These are phyloP conservation scores for Priceomyces haplophilus DNA, from an alignment of 805 yeast genomes.

Conservation along the genomic window DNA sequence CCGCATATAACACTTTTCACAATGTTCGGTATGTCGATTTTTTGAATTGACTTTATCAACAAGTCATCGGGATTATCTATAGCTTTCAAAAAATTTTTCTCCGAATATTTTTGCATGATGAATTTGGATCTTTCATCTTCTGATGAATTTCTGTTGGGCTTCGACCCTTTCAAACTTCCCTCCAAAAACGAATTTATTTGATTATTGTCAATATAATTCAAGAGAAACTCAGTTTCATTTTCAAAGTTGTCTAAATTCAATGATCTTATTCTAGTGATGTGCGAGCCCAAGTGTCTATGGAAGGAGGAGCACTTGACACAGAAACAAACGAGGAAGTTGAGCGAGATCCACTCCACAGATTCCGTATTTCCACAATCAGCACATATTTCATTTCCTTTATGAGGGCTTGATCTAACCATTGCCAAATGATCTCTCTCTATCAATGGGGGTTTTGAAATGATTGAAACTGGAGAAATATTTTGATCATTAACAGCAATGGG, in stretches of 20 bases:
- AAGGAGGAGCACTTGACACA: slow-evolving; percentile 86
- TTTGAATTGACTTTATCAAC: slow-evolving; percentile 52
- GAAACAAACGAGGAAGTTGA: slow-evolving; percentile 65
- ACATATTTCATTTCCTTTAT: slow-evolving; percentile 58
- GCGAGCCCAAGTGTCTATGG: slow-evolving; percentile 85
- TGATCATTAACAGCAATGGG: slow-evolving; percentile 10
- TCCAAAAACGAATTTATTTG: slow-evolving; percentile 63
- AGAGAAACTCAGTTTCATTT: slow-evolving; percentile 55
- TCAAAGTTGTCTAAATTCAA: slow-evolving; percentile 70
- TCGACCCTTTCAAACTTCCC: slow-evolving; percentile 16
- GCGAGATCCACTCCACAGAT: slow-evolving; percentile 83
- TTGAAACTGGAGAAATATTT: slow-evolving; percentile 32
- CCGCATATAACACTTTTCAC: slow-evolving; percentile 44
- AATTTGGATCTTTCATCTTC: slow-evolving; percentile 53
- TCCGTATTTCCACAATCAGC: slow-evolving; percentile 72
- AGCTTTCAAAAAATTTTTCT: slow-evolving; percentile 42
- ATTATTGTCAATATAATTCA: slow-evolving; percentile 52
- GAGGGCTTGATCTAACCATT: slow-evolving; percentile 34
- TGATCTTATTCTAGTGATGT: slow-evolving; percentile 74
- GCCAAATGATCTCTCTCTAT: slow-evolving; percentile 27
- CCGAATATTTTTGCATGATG: slow-evolving; percentile 63
- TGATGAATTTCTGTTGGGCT: slow-evolving; percentile 33
- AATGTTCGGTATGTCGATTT: slow-evolving; percentile 45
- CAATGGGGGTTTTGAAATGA: slow-evolving; percentile 21
- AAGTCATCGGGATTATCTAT: slow-evolving; percentile 26